phyloP scores from a whole-genome alignment of 2,329 filamentous ascomycete genomes.

The Colletotrichum sp. region DNA sequence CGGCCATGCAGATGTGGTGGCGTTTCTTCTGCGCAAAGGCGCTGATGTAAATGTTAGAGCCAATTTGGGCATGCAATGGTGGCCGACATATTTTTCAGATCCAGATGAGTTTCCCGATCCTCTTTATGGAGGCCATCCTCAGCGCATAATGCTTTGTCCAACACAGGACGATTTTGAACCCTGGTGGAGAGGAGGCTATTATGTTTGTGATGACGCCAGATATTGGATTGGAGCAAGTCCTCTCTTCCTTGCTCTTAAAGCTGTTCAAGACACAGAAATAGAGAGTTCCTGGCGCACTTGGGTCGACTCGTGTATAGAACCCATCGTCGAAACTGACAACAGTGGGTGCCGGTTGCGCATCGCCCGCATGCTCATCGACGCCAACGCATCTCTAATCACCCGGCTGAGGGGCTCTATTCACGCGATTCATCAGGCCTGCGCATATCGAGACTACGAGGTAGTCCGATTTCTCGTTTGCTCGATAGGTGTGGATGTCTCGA shows the following conservation, averaged over 20 bases:
- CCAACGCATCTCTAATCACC: not conserved
- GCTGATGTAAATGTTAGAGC: not conserved
- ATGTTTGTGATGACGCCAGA: not conserved
- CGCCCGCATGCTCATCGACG: not conserved
- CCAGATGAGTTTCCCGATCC: not conserved
- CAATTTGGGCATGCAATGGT: not conserved
- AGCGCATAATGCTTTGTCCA: rapidly evolving
- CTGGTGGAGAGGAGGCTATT: no score
- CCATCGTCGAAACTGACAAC: not conserved
- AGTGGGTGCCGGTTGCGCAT: not conserved
- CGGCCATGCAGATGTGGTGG: not conserved
- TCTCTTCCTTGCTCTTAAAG: not conserved
- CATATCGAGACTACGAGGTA: rapidly evolving
- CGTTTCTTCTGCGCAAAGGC: not conserved
- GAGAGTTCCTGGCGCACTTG: not conserved
- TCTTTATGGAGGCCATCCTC: rapidly evolving
- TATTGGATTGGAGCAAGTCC: not conserved
- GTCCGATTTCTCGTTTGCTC: not conserved
- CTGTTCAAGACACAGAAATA: not conserved
- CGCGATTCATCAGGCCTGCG: not conserved
- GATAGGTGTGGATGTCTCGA: not conserved
- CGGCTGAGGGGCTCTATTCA: not conserved
- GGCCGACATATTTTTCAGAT: rapidly evolving
- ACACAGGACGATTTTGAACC: not conserved
- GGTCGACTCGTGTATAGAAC: rapidly evolving